Conservation (phyloP, 805 yeast species). For the Yarrowia sp. region DNA sequence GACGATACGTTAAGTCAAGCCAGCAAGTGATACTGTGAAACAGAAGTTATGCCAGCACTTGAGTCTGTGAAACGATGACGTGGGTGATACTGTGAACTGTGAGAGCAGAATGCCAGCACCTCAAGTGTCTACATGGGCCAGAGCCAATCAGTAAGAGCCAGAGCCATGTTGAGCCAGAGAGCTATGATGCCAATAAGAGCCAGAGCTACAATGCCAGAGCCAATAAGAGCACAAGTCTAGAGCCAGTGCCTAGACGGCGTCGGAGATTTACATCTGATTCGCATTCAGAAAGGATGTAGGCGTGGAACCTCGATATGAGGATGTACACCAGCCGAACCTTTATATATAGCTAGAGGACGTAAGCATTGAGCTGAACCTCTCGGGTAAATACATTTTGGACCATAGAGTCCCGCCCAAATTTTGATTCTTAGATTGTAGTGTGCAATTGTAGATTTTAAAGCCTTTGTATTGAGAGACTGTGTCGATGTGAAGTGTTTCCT, state of each 20-base stretch:
- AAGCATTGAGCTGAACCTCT: slow-evolving; percentile 10
- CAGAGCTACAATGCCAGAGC: slow-evolving; percentile 2
- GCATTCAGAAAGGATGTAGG: slow-evolving; percentile 28
- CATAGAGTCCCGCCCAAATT: slow-evolving; percentile 1
- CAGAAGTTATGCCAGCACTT: slow-evolving; percentile 5
- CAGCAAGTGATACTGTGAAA: slow-evolving; percentile 13
- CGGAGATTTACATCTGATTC: slow-evolving; percentile 14
- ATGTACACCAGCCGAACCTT: slow-evolving; percentile 6
- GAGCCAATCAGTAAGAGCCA: slow-evolving; percentile 15
- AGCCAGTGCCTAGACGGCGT: slow-evolving; percentile 2
- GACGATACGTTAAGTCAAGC: neutral
- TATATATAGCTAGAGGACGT: slow-evolving; percentile 4
- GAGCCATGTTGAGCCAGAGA: neutral
- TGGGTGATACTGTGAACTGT: slow-evolving; percentile 17
- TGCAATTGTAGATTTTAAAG: neutral
- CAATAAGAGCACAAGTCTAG: neutral
- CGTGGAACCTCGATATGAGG: slow-evolving; percentile 5
- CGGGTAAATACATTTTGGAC: slow-evolving; percentile 6
- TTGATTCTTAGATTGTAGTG: neutral
- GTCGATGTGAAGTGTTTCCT: no score
- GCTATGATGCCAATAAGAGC: slow-evolving; percentile 12
- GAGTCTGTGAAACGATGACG: slow-evolving; percentile 18
- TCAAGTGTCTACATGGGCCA: neutral
- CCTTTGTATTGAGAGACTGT: neutral
- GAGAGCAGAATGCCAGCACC: slow-evolving; percentile 15